phyloP scores from a whole-genome alignment of 768 basidiomycete species.

The Lactarius psammicola region DNA sequence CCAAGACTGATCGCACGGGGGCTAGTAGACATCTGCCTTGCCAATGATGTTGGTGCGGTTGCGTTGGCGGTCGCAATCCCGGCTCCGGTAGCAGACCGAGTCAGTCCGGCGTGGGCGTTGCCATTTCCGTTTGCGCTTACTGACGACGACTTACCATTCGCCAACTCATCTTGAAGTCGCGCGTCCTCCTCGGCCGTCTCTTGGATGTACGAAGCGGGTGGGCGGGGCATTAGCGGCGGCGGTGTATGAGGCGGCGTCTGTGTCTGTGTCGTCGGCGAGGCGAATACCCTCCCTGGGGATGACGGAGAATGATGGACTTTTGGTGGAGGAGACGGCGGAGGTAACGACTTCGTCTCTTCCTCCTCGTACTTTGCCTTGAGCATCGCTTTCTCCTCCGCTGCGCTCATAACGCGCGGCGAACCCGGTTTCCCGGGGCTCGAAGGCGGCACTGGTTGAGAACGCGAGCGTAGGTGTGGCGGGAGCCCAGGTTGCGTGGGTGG shows the following conservation, averaged over 20 bases:
- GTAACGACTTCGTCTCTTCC: slow-evolving; percentile 40
- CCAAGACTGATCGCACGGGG: slow-evolving; percentile 25
- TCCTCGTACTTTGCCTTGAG: slow-evolving; percentile 62
- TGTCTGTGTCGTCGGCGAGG: background rate
- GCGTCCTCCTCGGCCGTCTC: slow-evolving; percentile 77
- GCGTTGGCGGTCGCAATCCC: background rate
- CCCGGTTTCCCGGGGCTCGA: slow-evolving; percentile 30
- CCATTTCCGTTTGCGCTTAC: background rate
- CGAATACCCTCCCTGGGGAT: background rate
- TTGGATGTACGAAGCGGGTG: slow-evolving; percentile 76
- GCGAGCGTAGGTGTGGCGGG: slow-evolving; percentile 34
- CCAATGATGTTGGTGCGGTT: background rate
- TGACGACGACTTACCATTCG: slow-evolving; percentile 30
- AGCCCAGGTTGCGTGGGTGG: slow-evolving; percentile 25
- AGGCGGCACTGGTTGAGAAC: slow-evolving; percentile 37
- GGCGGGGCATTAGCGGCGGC: slow-evolving; percentile 72
- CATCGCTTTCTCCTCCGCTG: slow-evolving; percentile 77
- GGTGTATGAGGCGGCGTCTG: slow-evolving; percentile 43
- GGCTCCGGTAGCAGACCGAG: background rate
- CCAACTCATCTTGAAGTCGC: slow-evolving; percentile 44
- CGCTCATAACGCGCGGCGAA: slow-evolving; percentile 47
- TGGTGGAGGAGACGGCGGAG: slow-evolving; percentile 27
- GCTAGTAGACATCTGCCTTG: slow-evolving; percentile 17
- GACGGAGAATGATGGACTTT: slow-evolving; percentile 9
- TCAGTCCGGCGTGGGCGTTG: background rate